Conservation (phyloP, 2,329 filamentous ascomycete genomes). For the Pseudogymnoascus sp. region DNA sequence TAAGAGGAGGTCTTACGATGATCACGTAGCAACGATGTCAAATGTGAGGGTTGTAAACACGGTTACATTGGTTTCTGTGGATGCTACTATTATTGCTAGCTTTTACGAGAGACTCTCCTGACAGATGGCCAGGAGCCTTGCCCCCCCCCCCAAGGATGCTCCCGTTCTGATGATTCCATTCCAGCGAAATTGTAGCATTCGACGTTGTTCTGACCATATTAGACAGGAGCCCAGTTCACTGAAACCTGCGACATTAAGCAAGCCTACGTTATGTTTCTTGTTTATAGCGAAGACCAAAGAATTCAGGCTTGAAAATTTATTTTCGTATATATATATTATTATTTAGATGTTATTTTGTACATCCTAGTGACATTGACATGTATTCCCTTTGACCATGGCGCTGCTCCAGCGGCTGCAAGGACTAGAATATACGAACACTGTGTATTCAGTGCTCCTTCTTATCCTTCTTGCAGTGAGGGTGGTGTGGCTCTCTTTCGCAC, state of each 20-base stretch:
- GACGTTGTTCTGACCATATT: not conserved
- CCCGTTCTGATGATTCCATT: not conserved
- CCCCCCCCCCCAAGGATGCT: not conserved
- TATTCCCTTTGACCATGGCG: not conserved
- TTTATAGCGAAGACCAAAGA: not conserved
- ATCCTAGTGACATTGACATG: not conserved
- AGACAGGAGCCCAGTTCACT: not conserved
- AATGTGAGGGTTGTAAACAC: not conserved
- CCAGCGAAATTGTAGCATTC: not conserved
- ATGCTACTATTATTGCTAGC: not conserved
- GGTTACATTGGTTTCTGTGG: not conserved
- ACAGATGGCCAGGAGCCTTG: not conserved
- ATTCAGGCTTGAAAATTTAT: not conserved
- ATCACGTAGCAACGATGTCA: not conserved
- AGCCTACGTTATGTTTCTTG: not conserved
- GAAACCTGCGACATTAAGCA: not conserved
- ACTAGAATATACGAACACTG: not conserved
- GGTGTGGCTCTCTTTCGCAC: conserved; percentile 2
- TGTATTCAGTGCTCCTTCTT: not conserved
- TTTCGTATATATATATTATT: not conserved
- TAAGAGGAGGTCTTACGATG: not conserved
- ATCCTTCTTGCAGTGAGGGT: not conserved
- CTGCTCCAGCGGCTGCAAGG: not conserved
- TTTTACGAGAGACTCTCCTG: not conserved
- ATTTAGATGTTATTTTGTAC: not conserved